Evolutionary conservation across 2,329 filamentous ascomycete species (phyloP), one percentile per base, ranked within the genome.

Genomic region (Emericellopsis atlantica): DNA sequence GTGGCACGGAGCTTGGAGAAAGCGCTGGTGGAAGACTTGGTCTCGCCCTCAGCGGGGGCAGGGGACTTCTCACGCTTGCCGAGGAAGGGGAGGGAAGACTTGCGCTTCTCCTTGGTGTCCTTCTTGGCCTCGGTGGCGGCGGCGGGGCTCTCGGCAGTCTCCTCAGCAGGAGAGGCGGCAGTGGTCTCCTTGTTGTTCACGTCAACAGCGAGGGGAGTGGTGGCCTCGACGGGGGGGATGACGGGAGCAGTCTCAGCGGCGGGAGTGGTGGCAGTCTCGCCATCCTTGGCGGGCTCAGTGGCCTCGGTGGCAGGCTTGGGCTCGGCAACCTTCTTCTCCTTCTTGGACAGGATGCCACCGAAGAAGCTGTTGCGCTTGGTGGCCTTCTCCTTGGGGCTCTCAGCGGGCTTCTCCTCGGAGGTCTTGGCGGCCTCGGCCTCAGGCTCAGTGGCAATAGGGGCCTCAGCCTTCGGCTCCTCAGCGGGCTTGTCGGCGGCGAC

Each of bases 61-160:
- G 66, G 58, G 31, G 62, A 62, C 63, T 74, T 74, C 60, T 83
- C 80, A 72, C 90, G 90, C 74, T 86, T 83, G 53, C 85, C 79
- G 55, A 78, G 80, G 18, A 93, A 93, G 38, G 72, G 72, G 8
- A 77, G 62, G 54, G 89, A 81, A 49, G 85, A 92, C 64, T 79
- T 79, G 62, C 87, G 84, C 84, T 93, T 94, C 63, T 76, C 72
- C 78, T 86, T 88, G 51, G 70, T 59, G 46, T 76, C 74, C 64
- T 77, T 76, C 61, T 76, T 76, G 42, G 40, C 49, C 64, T 79
- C 76, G 48, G 68, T 69, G 43, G 65, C 57, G 22, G 62, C 50
- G 29, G 54, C 47, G 26, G 55, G 57, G 45, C 61, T 33, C 37
- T 40, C 42, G 34, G 41, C 57, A 42, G 64, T 53, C 36, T 75